Percentiles rank a stretch among this genome's conserved stretches.
Conservation (phyloP, 345 rosid genomes). For the Populus simonii region DNA sequence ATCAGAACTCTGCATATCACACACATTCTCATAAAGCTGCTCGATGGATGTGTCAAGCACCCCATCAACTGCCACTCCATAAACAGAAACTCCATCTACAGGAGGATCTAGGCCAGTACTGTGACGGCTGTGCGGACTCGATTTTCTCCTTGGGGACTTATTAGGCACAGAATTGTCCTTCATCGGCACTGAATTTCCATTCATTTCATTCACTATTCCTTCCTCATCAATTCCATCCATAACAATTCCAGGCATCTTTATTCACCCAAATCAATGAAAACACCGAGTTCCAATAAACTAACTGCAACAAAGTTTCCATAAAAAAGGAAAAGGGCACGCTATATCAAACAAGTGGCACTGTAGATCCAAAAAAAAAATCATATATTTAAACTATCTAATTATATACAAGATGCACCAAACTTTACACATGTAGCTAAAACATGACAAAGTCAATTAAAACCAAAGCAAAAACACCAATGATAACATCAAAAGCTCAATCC, state of each 20-base stretch:
- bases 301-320: conserved; percentile 20
- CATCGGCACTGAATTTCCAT: conserved; percentile 28
- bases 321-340: neutral
- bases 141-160: conserved; percentile 30
- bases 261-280: conserved; percentile 25
- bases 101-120: conserved; percentile 17
- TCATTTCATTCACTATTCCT: conserved; percentile 27
- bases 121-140: conserved; percentile 33
- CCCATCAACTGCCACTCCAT: conserved; percentile 7
- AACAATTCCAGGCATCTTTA: conserved; percentile 52
- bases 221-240: conserved; percentile 48
- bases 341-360: conserved; percentile 23
- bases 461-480: conserved; percentile 11
- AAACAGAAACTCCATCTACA: conserved; percentile 14
- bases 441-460: conserved; percentile 5
- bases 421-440: neutral
- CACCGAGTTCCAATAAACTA: conserved; percentile 18
- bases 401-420: neutral
- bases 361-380: conserved; percentile 26
- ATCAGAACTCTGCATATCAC: conserved; percentile 39
- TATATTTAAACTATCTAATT: neutral
- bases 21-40: conserved; percentile 36
- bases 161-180: conserved; percentile 40
- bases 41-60: conserved; percentile 30
- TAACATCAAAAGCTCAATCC: conserved; percentile 9